Evolutionary conservation across 164 flowering plant species (phyloP).

Genomic region (Aristolochia fimbriata): DNA sequence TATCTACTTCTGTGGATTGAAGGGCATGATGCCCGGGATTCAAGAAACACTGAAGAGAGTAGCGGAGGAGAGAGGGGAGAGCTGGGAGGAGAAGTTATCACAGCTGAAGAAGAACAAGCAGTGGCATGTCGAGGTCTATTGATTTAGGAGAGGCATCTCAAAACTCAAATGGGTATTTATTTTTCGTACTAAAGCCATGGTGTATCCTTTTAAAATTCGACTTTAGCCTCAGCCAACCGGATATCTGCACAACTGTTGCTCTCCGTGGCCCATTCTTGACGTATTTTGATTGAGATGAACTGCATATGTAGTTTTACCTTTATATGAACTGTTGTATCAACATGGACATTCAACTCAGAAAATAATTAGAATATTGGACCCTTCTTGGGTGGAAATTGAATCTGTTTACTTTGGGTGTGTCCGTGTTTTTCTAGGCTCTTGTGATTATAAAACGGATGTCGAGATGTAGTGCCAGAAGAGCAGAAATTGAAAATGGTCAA

Average conservation of each 20-base stretch:
- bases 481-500: no score
- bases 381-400: no score
- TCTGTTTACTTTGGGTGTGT: no score
- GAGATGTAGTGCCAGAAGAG: no score
- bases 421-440: no score
- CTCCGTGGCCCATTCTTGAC: neutral
- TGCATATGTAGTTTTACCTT: no score
- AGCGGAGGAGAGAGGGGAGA: conserved; percentile 84
- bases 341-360: no score
- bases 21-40: conserved; percentile 99
- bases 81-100: conserved; percentile 80
- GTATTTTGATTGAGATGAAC: no score
- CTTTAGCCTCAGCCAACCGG: neutral
- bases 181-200: neutral
- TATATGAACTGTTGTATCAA: no score
- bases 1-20: conserved; percentile 94
- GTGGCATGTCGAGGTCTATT: conserved; percentile 99
- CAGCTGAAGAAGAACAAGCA: conserved; percentile 93
- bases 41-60: conserved; percentile 88
- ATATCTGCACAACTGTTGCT: neutral
- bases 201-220: neutral
- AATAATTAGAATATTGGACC: no score
- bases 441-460: no score
- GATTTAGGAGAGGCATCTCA: neutral
- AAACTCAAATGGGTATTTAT: neutral